Percentiles rank a stretch among this genome's conserved stretches.
phyloP scores from a whole-genome alignment of 2,329 filamentous ascomycete genomes.

The Fusarium sp. region DNA sequence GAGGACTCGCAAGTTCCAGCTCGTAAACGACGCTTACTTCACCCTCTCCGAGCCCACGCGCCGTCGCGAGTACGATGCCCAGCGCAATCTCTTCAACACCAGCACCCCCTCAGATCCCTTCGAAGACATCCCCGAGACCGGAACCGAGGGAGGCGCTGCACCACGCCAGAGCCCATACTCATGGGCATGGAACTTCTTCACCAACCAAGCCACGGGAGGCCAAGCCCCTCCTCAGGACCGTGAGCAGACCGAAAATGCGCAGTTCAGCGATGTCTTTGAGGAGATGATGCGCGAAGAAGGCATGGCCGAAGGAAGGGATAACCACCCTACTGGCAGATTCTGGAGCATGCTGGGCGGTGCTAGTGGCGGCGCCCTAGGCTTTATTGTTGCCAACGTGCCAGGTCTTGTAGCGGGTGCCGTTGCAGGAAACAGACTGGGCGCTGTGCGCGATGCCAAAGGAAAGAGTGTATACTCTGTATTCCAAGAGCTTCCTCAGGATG shows the following conservation, averaged over 20 bases:
- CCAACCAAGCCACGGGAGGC: constrained; percentile 46
- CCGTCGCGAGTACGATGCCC: constrained; percentile 85
- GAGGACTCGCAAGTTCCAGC: constrained; percentile 89
- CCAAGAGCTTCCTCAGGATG: constrained; percentile 83
- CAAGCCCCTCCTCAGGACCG: constrained; percentile 52
- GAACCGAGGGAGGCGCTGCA: constrained; percentile 54
- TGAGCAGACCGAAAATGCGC: constrained; percentile 74
- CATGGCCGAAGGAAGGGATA: constrained; percentile 77
- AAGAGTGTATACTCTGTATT: constrained; percentile 97
- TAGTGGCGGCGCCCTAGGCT: constrained; percentile 90
- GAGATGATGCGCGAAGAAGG: constrained; percentile 90
- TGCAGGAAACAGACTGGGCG: constrained; percentile 91
- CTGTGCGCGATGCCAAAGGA: constrained; percentile 87
- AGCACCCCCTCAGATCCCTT: constrained; percentile 57
- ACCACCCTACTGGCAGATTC: constrained; percentile 75
- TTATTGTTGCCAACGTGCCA: constrained; percentile 93
- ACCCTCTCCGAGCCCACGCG: constrained; percentile 84
- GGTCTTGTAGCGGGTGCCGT: constrained; percentile 91
- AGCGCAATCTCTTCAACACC: constrained; percentile 56
- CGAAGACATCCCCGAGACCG: constrained; percentile 51
- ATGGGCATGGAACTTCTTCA: constrained; percentile 79
- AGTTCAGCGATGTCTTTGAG: constrained; percentile 90
- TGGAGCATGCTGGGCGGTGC: constrained; percentile 88
- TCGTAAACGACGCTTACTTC: constrained; percentile 94
- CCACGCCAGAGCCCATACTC: constrained; percentile 70